phyloP scores from a whole-genome alignment of 2,329 filamentous ascomycete species.

The Fusarium nanum region DNA sequence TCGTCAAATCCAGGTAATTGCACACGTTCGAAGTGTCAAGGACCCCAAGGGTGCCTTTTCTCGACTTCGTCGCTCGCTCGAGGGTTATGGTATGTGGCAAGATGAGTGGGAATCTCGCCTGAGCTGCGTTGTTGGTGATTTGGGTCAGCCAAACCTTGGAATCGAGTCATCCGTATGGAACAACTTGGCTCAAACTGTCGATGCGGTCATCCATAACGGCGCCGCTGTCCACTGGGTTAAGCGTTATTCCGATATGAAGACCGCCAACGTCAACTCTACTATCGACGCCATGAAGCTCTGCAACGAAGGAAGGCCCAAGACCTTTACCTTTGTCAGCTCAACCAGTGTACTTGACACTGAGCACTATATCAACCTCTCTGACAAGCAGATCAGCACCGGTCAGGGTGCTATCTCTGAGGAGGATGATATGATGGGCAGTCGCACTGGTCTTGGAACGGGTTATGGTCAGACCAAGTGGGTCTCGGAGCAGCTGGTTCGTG shows the following conservation, averaged over 20 bases:
- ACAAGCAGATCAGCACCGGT: slow-evolving; percentile 61
- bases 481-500: slow-evolving; percentile 75
- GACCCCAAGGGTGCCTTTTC: slow-evolving; percentile 68
- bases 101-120: slow-evolving; percentile 74
- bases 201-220: slow-evolving; percentile 85
- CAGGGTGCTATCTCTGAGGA: slow-evolving; percentile 58
- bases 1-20: slow-evolving; percentile 65
- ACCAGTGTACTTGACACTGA: slow-evolving; percentile 83
- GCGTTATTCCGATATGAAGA: slow-evolving; percentile 77
- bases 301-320: slow-evolving; percentile 80
- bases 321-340: slow-evolving; percentile 81
- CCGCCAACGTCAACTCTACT: slow-evolving; percentile 84
- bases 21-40: slow-evolving; percentile 76
- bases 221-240: slow-evolving; percentile 85
- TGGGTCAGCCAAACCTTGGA: slow-evolving; percentile 71
- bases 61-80: slow-evolving; percentile 74
- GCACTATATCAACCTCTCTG: slow-evolving; percentile 80
- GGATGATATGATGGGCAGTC: slow-evolving; percentile 84
- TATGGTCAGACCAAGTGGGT: slow-evolving; percentile 96
- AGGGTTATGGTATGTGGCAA: slow-evolving; percentile 84
- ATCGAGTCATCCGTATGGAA: slow-evolving; percentile 75
- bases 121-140: slow-evolving; percentile 76
- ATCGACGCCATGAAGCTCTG: slow-evolving; percentile 82
- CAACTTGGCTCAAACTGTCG: slow-evolving; percentile 71
- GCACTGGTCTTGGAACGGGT: slow-evolving; percentile 81